Evolutionary conservation across 352 stramenopile genomes (phyloP).

Genomic region (Phytophthora quininea): DNA sequence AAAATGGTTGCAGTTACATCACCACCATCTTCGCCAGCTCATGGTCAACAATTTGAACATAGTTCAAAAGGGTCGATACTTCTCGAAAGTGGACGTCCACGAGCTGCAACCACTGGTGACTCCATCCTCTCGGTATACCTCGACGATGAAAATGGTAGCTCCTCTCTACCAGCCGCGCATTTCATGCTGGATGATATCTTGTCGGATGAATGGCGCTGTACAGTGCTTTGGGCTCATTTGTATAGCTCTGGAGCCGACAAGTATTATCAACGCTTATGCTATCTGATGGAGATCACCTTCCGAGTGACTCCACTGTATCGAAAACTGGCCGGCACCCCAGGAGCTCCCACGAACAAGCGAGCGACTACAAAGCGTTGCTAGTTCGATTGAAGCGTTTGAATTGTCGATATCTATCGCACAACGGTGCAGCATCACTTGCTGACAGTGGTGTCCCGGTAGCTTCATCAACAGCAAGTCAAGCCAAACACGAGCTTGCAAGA

Average conservation of each 20-base stretch:
- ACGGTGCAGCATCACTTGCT: conserved; percentile 9
- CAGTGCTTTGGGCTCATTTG: conserved; percentile 74
- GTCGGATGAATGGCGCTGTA: conserved; percentile 68
- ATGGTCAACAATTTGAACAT: conserved; percentile 4
- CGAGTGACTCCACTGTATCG: conserved; percentile 48
- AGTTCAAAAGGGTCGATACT: background rate
- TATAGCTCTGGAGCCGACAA: conserved; percentile 46
- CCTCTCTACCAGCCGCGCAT: conserved; percentile 7
- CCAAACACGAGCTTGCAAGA: conserved; percentile 25
- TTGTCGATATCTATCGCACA: conserved; percentile 21
- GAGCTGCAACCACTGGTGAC: conserved; percentile 21
- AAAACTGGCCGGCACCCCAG: conserved; percentile 11
- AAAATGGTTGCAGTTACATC: conserved; percentile 21
- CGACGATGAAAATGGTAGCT: background rate
- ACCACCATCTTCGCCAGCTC: background rate
- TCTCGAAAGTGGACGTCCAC: conserved; percentile 6
- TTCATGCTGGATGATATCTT: conserved; percentile 62
- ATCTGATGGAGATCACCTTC: conserved; percentile 63
- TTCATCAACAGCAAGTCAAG: conserved; percentile 17
- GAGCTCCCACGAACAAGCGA: conserved; percentile 6
- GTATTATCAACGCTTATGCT: conserved; percentile 62
- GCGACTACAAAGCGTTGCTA: conserved; percentile 5
- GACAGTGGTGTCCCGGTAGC: conserved; percentile 23
- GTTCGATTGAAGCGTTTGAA: conserved; percentile 13
- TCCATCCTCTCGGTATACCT: background rate